A percentile compares a stretch with the other conserved stretches of the same genome.
phyloP scores from a whole-genome alignment of 495 filamentous ascomycete species.

The Symbiotaphrina buchneri region DNA sequence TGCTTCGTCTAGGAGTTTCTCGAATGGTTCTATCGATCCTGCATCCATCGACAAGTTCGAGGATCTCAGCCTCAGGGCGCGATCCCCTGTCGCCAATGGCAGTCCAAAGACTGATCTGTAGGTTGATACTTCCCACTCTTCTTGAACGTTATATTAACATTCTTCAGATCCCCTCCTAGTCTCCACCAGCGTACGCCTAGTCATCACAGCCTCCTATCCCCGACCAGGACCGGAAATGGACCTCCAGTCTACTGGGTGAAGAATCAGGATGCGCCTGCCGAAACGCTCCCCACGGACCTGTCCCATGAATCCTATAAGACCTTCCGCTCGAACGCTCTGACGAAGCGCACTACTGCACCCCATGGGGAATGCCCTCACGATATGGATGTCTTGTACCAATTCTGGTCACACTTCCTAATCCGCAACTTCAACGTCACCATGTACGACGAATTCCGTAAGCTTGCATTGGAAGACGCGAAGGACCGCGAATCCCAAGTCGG shows the following conservation, averaged over 20 bases:
- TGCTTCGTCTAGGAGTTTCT: constrained; percentile 23
- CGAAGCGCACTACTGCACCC: constrained; percentile 25
- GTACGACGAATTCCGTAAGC: constrained; percentile 57
- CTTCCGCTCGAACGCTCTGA: constrained; percentile 31
- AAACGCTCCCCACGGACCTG: constrained; percentile 18
- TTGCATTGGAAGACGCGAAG: constrained; percentile 42
- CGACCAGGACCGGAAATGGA: constrained; percentile 3
- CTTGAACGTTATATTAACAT: too few relatives aligned
- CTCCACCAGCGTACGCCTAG: background rate
- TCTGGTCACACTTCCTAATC: constrained; percentile 60
- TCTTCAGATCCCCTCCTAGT: too few relatives aligned
- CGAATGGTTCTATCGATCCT: constrained; percentile 32
- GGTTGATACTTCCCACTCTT: too few relatives aligned
- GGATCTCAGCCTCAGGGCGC: too few relatives aligned
- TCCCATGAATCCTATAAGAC: constrained; percentile 28
- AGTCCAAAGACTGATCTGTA: too few relatives aligned
- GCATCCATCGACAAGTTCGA: too few relatives aligned
- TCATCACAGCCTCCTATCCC: background rate
- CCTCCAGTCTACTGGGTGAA: constrained; percentile 23
- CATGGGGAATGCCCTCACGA: constrained; percentile 26
- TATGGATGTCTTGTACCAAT: constrained; percentile 48
- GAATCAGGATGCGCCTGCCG: constrained; percentile 16
- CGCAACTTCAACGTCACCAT: constrained; percentile 55
- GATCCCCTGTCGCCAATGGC: too few relatives aligned
- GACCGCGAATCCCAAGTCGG: constrained; percentile 24